Evolutionary conservation across 345 rosid genomes (phyloP).

Genomic region (Eucalyptus erythrocorys): DNA sequence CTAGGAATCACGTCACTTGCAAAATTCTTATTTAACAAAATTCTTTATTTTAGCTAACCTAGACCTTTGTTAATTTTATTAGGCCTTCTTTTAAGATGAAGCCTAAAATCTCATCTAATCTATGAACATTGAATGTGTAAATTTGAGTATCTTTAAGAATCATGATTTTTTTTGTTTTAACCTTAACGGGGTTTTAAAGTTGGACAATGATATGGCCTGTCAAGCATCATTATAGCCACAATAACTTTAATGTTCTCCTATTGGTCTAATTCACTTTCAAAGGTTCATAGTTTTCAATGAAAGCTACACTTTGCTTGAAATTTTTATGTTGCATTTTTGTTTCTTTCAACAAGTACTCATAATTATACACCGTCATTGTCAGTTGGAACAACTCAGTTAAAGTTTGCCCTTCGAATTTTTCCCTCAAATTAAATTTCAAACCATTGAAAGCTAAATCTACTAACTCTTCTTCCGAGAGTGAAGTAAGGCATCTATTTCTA

Average conservation of each 20-base stretch:
- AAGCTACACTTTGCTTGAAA: no score
- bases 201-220: neutral
- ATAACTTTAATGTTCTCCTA: neutral
- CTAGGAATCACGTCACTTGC: neutral
- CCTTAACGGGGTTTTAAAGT: neutral
- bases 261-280: neutral
- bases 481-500: neutral
- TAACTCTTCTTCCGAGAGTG: neutral
- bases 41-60: neutral
- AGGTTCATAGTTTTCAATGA: no score
- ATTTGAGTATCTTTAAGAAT: neutral
- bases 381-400: neutral
- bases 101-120: neutral
- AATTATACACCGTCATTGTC: fast-evolving
- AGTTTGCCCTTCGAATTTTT: neutral
- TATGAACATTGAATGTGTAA: no score
- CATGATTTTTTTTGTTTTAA: no score
- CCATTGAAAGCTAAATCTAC: no score
- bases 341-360: neutral
- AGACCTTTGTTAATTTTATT: no score
- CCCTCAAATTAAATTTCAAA: no score
- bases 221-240: neutral
- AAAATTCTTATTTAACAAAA: neutral
- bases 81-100: neutral
- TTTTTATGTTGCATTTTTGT: neutral